A percentile compares a stretch with the other conserved stretches of the same genome.
Conservation (phyloP, 108 stramenopile species). For the Conticribra weissflogii region DNA sequence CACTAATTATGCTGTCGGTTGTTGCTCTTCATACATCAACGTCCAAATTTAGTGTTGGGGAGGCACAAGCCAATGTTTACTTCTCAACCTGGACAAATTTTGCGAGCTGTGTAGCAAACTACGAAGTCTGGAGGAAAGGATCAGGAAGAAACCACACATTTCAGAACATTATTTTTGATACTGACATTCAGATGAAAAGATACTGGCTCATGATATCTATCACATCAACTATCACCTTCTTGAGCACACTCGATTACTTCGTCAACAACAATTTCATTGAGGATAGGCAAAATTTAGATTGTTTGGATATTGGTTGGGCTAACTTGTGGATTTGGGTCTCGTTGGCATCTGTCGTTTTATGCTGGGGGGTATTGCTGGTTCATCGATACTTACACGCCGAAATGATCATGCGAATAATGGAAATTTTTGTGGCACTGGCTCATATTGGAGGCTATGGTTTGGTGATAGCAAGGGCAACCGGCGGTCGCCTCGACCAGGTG, state of each 20-base stretch:
- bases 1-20: slow-evolving; percentile 15
- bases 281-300: background rate
- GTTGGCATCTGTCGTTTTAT: background rate
- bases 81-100: slow-evolving; percentile 74
- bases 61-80: slow-evolving; percentile 71
- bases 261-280: slow-evolving; percentile 12
- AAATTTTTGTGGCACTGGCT: background rate
- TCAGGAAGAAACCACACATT: slow-evolving; percentile 25
- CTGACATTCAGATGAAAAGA: slow-evolving; percentile 9
- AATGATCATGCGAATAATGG: background rate
- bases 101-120: slow-evolving; percentile 13
- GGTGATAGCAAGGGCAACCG: slow-evolving; percentile 18
- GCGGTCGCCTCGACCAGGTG: slow-evolving; percentile 19
- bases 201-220: slow-evolving; percentile 31
- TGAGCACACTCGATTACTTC: slow-evolving; percentile 21
- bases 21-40: slow-evolving; percentile 55
- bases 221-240: slow-evolving; percentile 20
- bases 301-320: slow-evolving; percentile 2
- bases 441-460: slow-evolving; percentile 4
- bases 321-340: slow-evolving; percentile 32
- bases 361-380: slow-evolving; percentile 19
- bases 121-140: slow-evolving; percentile 32
- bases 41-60: slow-evolving; percentile 59
- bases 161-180: slow-evolving; percentile 33
- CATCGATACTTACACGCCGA: background rate